phyloP scores from a whole-genome alignment of 129 eudicot species.

The Centrapalus pauciflorus region DNA sequence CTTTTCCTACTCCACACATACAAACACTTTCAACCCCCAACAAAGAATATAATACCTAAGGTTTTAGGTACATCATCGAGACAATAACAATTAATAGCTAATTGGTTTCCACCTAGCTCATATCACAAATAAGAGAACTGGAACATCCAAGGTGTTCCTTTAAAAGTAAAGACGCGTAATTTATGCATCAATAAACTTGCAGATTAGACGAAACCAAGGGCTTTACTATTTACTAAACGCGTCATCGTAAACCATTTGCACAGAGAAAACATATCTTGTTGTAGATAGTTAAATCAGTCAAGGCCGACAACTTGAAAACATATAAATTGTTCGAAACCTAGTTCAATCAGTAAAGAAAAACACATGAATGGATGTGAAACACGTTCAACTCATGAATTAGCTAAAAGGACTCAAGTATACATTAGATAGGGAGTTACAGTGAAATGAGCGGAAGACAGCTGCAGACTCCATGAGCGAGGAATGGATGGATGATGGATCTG shows the following conservation, averaged over 20 bases:
- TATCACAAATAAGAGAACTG: neutral
- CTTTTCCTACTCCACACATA: neutral
- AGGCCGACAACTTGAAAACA: neutral
- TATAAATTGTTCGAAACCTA: slow-evolving; percentile 3
- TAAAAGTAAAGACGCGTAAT: neutral
- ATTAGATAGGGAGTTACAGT: slow-evolving; percentile 31
- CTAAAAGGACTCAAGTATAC: neutral
- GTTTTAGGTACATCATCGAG: neutral
- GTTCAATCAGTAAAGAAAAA: neutral
- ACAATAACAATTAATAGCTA: neutral
- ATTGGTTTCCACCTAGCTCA: slow-evolving; percentile 5
- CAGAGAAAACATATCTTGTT: neutral
- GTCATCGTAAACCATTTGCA: slow-evolving; percentile 6
- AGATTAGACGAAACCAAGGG: neutral
- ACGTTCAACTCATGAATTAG: too few species aligned
- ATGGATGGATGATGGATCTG: neutral
- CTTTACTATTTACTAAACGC: neutral
- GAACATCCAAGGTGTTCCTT: neutral
- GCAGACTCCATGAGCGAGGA: slow-evolving; percentile 61
- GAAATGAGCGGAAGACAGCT: slow-evolving; percentile 65
- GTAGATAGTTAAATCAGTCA: neutral
- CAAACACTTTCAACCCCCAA: too few species aligned
- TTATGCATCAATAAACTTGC: neutral
- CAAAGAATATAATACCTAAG: neutral
- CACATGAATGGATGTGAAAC: too few species aligned